Base-by-base conservation (phyloP, 2,329 filamentous ascomycete species). In the Esteya vermicola region DNA sequence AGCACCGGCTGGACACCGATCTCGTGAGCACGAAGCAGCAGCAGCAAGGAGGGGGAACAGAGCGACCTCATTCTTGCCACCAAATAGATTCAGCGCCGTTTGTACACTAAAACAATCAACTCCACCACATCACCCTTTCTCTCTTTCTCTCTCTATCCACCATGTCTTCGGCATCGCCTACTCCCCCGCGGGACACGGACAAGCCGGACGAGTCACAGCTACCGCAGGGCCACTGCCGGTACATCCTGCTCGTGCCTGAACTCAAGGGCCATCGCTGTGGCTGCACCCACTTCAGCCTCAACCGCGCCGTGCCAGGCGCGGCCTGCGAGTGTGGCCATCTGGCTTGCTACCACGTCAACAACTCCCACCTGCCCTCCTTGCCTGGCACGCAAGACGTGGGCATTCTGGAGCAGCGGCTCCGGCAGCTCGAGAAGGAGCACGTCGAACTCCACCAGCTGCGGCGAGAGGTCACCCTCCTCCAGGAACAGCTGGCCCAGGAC, bases 321-420 rank as follows among this genome's bases (percentile, higher is more conserved):
- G 64, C 58, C 18, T 77, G 72, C 48, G 64, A 72, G 38, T 77
- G 72, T 47, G 72, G 72, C 6, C 72, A 77, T 50, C 63, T 73
- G 39, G 68, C 72, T 26, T 76, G 72, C 53, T 77, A 69, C 50
- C 72, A 77, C 50, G 57, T 68, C 43, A 60, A 62, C 46, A 61
- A 62, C n/a, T 56, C 63, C 22, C 63, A 70, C 40, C 52, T 56
- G 12, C 56, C 63, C 7, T 53, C 55, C 1, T 16, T 33, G 2
- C 19, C 46, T 0, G 64, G 65, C 43, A 62, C 54, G 43, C 57
- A 57, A 18, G 71, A 74, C 45, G 49, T 72, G 20, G 66, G 68
- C 27, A 57, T 59, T 19, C 57, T 75, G 44, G 63, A 59, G 45
- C 61, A 62, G 39, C 68, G 63, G 37, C 58, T 67, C 37, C 55